These are phyloP conservation scores for Ramichloridium luteum DNA, from an alignment of 2,329 filamentous ascomycete genomes.

Conservation along the genomic window DNA sequence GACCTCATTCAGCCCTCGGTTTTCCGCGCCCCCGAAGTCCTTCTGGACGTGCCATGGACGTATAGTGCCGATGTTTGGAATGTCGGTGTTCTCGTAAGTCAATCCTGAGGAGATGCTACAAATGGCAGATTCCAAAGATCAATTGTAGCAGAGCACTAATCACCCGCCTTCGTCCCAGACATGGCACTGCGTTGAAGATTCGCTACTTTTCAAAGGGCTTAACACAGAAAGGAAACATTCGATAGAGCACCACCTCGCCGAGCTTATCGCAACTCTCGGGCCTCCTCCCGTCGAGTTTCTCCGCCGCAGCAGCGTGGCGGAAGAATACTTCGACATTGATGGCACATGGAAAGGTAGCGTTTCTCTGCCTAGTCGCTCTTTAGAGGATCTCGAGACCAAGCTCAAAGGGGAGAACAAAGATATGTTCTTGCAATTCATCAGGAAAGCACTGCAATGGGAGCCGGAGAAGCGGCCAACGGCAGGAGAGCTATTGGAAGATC, in stretches of 20 bases:
- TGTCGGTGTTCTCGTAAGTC: too few species aligned
- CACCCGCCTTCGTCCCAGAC: neutral
- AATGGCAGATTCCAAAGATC: too few species aligned
- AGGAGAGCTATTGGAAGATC: constrained; percentile 26
- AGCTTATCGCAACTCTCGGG: constrained; percentile 19
- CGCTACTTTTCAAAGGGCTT: too few species aligned
- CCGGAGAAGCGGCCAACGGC: constrained; percentile 28
- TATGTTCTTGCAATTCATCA: constrained; percentile 23
- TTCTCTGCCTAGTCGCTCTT: neutral
- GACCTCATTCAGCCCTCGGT: constrained; percentile 22
- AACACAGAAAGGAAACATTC: constrained; percentile 7
- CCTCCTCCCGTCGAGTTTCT: constrained; percentile 14
- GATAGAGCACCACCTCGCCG: constrained; percentile 17
- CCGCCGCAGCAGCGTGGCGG: neutral
- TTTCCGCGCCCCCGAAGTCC: constrained; percentile 26
- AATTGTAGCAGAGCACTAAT: neutral
- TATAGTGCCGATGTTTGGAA: constrained; percentile 26
- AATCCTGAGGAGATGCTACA: constrained; percentile 10
- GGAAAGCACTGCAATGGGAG: constrained; percentile 27
- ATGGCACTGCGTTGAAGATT: too few species aligned
- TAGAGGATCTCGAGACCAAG: too few species aligned
- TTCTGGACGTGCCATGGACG: constrained; percentile 24
- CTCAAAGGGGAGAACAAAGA: constrained; percentile 15
- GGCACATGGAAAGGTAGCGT: neutral
- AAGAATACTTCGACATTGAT: neutral